Conservation (phyloP, 1,139 yeast species). For the Hyphopichia pseudoburtonii region DNA sequence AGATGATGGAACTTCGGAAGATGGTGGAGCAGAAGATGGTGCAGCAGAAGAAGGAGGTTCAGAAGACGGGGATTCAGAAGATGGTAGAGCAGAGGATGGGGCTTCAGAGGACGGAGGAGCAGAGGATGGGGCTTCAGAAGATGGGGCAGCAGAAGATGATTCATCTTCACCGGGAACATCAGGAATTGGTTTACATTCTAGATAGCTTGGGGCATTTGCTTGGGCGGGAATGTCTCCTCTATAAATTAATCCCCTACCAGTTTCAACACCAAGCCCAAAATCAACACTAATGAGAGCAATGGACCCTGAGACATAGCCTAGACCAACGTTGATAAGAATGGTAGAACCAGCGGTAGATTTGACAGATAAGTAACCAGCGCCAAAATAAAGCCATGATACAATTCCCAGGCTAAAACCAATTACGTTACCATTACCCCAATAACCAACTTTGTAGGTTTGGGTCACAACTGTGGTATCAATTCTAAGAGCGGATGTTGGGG, state of each 20-base stretch:
- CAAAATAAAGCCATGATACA: constrained; percentile 9
- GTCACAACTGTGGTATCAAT: constrained; percentile 13
- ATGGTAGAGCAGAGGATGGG: no score
- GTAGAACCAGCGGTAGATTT: constrained; percentile 6
- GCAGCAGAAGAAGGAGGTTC: no score
- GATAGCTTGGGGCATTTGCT: not conserved
- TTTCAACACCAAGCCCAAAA: constrained; percentile 1
- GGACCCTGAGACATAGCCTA: constrained; percentile 11
- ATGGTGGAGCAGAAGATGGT: no score
- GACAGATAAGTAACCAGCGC: constrained; percentile 14
- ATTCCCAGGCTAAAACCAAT: constrained; percentile 13
- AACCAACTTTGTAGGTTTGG: constrained; percentile 18
- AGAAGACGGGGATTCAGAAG: no score
- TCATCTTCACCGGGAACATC: not conserved
- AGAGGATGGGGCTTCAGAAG: no score
- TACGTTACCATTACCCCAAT: constrained; percentile 19
- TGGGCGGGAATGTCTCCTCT: not conserved
- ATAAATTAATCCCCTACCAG: constrained; percentile 1
- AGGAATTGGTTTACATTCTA: not conserved
- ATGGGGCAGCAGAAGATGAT: no score
- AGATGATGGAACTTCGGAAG: no score
- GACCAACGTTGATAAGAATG: constrained; percentile 15
- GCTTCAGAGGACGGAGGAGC: no score
- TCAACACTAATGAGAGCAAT: constrained; percentile 4
- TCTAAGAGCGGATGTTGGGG: constrained; percentile 9